Percentiles rank a stretch among this genome's conserved stretches.
phyloP scores from a whole-genome alignment of 352 stramenopile genomes.

The Blastocystis sp. region DNA sequence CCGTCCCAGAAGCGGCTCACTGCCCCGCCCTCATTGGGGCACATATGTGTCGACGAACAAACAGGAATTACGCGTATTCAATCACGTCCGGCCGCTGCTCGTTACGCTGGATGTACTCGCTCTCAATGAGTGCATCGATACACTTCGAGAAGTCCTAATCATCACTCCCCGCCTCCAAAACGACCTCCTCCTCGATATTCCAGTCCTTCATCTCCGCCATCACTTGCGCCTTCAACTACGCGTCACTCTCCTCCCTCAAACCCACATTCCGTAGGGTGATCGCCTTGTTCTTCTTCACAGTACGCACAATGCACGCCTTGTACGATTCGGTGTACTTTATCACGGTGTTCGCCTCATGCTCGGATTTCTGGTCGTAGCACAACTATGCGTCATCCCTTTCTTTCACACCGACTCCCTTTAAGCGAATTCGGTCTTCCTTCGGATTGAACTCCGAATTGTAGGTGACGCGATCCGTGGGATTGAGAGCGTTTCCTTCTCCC shows the following conservation, averaged over 20 bases:
- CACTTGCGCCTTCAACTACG: slow-evolving; percentile 19
- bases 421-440: background rate
- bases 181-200: slow-evolving; percentile 6
- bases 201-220: slow-evolving; percentile 8
- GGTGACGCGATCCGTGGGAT: background rate
- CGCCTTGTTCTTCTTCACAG: slow-evolving; percentile 31
- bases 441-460: slow-evolving; percentile 44
- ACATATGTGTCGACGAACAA: slow-evolving; percentile 12
- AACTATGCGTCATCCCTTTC: background rate
- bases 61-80: background rate
- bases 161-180: background rate
- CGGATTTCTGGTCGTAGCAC: background rate
- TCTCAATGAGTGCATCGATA: slow-evolving; percentile 15
- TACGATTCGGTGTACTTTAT: slow-evolving; percentile 47
- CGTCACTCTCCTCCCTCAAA: background rate
- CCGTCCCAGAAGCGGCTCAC: background rate
- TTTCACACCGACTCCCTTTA: background rate
- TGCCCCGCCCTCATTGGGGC: background rate
- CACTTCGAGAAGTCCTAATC: slow-evolving; percentile 24
- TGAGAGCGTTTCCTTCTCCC: background rate
- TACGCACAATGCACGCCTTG: slow-evolving; percentile 18
- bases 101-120: slow-evolving; percentile 39
- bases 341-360: background rate
- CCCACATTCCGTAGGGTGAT: background rate
- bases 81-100: background rate